phyloP scores from a whole-genome alignment of 495 filamentous ascomycete genomes.

The Penicillium goetzii region DNA sequence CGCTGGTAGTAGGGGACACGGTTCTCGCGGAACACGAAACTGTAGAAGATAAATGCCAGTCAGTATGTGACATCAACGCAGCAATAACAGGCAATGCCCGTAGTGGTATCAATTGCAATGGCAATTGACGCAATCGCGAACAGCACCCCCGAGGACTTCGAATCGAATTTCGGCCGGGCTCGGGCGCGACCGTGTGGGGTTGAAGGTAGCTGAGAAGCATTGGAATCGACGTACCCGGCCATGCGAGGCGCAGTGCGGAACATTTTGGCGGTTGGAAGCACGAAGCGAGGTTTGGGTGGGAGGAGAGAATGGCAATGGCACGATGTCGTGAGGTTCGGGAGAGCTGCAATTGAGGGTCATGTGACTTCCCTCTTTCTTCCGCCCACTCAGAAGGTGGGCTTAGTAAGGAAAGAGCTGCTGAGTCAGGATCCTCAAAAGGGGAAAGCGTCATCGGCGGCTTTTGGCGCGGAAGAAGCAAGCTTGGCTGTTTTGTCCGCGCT shows the following conservation, averaged over 20 bases:
- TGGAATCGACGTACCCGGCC: slow-evolving; percentile 45
- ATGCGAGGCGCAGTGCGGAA: slow-evolving; percentile 53
- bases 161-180: slow-evolving; percentile 28
- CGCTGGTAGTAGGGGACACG: slow-evolving; percentile 83
- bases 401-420: slow-evolving; percentile 24
- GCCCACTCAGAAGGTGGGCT: slow-evolving; percentile 33
- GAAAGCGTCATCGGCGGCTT: slow-evolving; percentile 25
- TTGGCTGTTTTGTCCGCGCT: slow-evolving; percentile 5
- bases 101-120: slow-evolving; percentile 23
- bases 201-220: slow-evolving; percentile 1
- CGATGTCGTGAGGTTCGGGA: slow-evolving; percentile 43
- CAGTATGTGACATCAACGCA: slow-evolving; percentile 15
- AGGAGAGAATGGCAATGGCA: slow-evolving; percentile 33
- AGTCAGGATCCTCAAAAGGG: slow-evolving; percentile 28
- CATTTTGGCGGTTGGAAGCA: slow-evolving; percentile 47
- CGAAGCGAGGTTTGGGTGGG: slow-evolving; percentile 34
- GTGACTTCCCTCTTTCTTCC: slow-evolving; percentile 44
- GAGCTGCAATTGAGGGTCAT: slow-evolving; percentile 33
- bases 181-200: slow-evolving; percentile 8
- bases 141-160: slow-evolving; percentile 17
- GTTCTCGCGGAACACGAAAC: slow-evolving; percentile 81
- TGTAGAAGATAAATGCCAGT: slow-evolving; percentile 30
- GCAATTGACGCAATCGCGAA: slow-evolving; percentile 15
- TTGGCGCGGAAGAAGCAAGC: slow-evolving; percentile 11
- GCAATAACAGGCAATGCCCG: neutral